Evolutionary conservation across 2,329 filamentous ascomycete genomes (phyloP), one percentile per base, ranked within the genome.

Genomic region (Talaromyces sp.): DNA sequence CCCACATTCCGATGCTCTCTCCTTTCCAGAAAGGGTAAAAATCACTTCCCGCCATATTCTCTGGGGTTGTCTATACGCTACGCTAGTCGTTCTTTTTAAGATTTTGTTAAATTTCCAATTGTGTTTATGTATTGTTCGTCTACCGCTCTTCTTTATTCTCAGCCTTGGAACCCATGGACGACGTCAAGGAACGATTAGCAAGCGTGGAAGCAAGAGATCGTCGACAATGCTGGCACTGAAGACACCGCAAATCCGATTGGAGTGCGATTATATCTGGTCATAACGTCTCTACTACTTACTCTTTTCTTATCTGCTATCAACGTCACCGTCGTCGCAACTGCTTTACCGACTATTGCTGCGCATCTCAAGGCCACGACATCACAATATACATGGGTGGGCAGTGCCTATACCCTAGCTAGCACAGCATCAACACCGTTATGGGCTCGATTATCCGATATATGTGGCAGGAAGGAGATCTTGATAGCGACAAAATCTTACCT

Each of bases 401-500:
- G 76, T 25, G 79, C 81, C 9, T 84, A 83, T 65, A 69, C 82
- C 2, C 77, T 84, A 21, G 78, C 78, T 44, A 79, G 77, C 65
- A 74, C 80, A 2, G 80, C 80, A 0, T 74, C 63, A 1, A 64
- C 59, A 1, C 69, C 70, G 11, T 59, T 71, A 16, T 67, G 65
- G 65, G 65, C 63, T 16, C 62, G 37, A 40, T 71, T 86, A 42
- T 81, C 80, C 1, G 83, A 86, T 66, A 85, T 86, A 37, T 86
- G 80, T 80, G 84, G 84, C 2, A 78, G 83, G 11, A 85, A 84
- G 67, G 79, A 80, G 0, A 77, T 85, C 35, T 65, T 86, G 4
- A 70, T 86, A 1, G 68, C 77, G 0, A 79, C 83, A 0, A 77
- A n/a, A 79, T 4, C 74, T 66, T 31, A 72, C 84, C 2, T 86